phyloP scores from a whole-genome alignment of 441 rosid genomes.

The Erodium trifolium region DNA sequence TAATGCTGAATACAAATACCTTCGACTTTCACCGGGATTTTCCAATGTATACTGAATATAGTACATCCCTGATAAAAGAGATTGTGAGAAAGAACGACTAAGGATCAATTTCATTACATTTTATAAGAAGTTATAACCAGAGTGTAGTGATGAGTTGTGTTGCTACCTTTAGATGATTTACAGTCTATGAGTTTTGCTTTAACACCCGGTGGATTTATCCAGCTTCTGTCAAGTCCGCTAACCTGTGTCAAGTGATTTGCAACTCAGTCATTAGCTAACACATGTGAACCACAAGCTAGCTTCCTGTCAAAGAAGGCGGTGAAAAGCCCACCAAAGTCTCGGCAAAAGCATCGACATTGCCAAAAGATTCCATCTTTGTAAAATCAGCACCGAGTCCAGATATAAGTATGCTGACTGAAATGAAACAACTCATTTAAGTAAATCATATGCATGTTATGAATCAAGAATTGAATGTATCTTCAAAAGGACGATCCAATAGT shows the following conservation, averaged over 20 bases:
- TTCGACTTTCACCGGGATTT: slow-evolving; percentile 72
- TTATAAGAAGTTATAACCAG: background rate
- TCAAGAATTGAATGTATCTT: background rate
- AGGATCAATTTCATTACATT: background rate
- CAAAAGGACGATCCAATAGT: slow-evolving; percentile 1
- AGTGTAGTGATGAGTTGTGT: background rate
- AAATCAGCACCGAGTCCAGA: slow-evolving; percentile 91
- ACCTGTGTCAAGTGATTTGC: slow-evolving; percentile 31
- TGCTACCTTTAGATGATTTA: slow-evolving; percentile 58
- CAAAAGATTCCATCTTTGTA: slow-evolving; percentile 86
- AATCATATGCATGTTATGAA: background rate
- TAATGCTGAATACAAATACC: slow-evolving; percentile 61
- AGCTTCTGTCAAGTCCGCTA: slow-evolving; percentile 89
- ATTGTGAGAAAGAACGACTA: background rate
- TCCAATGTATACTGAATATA: slow-evolving; percentile 86
- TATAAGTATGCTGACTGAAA: slow-evolving; percentile 56
- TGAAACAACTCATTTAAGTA: slow-evolving; percentile 1
- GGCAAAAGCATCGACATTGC: slow-evolving; percentile 85
- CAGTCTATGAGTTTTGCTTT: slow-evolving; percentile 65
- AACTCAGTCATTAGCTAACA: background rate
- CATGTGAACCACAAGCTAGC: background rate
- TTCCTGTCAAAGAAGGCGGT: background rate
- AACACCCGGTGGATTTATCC: slow-evolving; percentile 82
- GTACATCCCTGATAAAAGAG: slow-evolving; percentile 48
- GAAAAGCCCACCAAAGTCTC: slow-evolving; percentile 59